Evolutionary conservation across 768 basidiomycete species (phyloP), one percentile per base, ranked within the genome.

Genomic region (Infundibulicybe gibba): DNA sequence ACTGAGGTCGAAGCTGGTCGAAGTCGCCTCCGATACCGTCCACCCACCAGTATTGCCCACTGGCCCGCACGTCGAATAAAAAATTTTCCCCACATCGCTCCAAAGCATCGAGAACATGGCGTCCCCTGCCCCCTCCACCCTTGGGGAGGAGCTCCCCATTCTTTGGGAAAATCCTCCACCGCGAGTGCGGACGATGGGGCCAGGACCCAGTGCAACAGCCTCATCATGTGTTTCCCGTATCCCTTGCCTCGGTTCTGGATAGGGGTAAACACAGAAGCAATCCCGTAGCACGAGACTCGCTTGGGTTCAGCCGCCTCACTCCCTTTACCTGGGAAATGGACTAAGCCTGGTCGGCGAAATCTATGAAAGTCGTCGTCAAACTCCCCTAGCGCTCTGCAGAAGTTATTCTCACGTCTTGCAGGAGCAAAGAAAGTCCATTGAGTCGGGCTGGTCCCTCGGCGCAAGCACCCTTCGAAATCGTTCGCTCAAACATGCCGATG

Each of bases 161-260:
- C 41, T 44, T 41, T 8, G 55, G 66, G 52, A 67, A 68, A 54
- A 47, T 46, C 51, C 40, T 41, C 44, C 8, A 25, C 25, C n/a
- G 59, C 59, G 20, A 56, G 55, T 2, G 51, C 43, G 42, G 47
- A 53, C 21, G 49, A 49, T 11, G 67, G 64, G 5, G 74, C 75
- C 32, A 77, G 61, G 11, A 79, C 70, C 72, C 74, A 77, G 54
- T 86, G 83, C 32, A 86, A 46, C 17, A 86, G 69, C 12, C 73
- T 67, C 81, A 85, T 81, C 81, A 84, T 81, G 49, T 81, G 78
- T 10, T 60, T 57, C 9, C 76, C 81, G 50, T 82, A 85, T 15
- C 84, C 82, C 44, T 74, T 74, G 10, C 71, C 63, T 44, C 80
- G 72, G 15, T 80, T 68, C 25, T 54, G 46, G 0, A 67, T 57